Conservation (phyloP, 495 filamentous ascomycete genomes). For the Apodospora peruviana region DNA sequence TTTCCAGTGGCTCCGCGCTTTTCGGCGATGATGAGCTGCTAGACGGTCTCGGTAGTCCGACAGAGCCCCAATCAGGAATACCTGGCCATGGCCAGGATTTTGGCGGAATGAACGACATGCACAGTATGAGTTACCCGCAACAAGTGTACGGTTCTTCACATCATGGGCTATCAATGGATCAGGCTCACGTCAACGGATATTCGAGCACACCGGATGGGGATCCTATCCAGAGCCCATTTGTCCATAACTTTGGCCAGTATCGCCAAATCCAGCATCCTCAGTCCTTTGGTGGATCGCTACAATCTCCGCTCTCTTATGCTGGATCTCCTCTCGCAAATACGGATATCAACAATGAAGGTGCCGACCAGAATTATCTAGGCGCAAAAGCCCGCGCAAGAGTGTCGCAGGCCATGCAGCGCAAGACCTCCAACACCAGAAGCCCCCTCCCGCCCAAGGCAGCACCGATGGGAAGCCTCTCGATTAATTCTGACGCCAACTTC, state of each 20-base stretch:
- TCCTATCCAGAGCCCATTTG: slow-evolving; percentile 82
- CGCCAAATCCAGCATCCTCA: slow-evolving; percentile 55
- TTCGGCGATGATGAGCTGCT: slow-evolving; percentile 62
- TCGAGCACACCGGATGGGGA: slow-evolving; percentile 84
- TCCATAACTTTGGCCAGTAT: slow-evolving; percentile 69
- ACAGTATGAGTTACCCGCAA: slow-evolving; percentile 39
- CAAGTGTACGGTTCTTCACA: slow-evolving; percentile 39
- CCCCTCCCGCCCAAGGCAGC: slow-evolving; percentile 74
- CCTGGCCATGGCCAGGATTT: slow-evolving; percentile 47
- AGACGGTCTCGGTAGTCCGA: slow-evolving; percentile 49
- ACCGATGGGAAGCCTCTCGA: slow-evolving; percentile 31
- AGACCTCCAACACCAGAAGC: slow-evolving; percentile 63
- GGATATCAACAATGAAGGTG: slow-evolving; percentile 50
- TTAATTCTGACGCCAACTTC: slow-evolving; percentile 42
- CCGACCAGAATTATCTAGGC: slow-evolving; percentile 49
- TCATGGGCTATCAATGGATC: slow-evolving; percentile 42
- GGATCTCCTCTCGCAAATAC: slow-evolving; percentile 47
- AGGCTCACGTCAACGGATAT: slow-evolving; percentile 62
- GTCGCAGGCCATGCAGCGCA: slow-evolving; percentile 58
- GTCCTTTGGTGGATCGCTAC: slow-evolving; percentile 44
- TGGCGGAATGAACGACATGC: slow-evolving; percentile 40
- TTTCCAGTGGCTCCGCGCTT: slow-evolving; percentile 42
- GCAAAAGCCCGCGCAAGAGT: slow-evolving; percentile 49
- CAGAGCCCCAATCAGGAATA: slow-evolving; percentile 39
- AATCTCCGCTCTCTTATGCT: slow-evolving; percentile 46